Evolutionary conservation across 1,284 basidiomycete species (phyloP).

Genomic region (Inonotus obliquus): DNA sequence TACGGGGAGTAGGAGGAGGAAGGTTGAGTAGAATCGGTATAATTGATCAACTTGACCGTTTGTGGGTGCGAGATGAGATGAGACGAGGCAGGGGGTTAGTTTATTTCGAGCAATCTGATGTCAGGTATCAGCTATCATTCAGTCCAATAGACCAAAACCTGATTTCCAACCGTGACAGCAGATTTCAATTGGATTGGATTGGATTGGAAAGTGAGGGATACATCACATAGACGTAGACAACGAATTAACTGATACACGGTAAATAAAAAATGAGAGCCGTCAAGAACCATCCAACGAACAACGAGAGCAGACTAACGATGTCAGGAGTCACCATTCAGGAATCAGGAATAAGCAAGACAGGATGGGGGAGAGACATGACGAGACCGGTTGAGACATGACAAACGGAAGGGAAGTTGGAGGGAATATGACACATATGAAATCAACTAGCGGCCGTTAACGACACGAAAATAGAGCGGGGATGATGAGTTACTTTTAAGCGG

Average conservation of each 20-base stretch:
- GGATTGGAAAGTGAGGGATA: background rate
- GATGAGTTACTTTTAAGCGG: no score
- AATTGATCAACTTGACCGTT: background rate
- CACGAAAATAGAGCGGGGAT: no score
- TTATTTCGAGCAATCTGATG: no score
- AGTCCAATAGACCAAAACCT: no score
- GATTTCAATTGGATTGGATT: background rate
- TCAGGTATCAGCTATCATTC: no score
- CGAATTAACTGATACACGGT: slow-evolving; percentile 1
- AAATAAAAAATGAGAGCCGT: background rate
- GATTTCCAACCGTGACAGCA: no score
- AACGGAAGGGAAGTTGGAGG: background rate
- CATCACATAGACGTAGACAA: no score
- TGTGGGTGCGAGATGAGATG: no score
- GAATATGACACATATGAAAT: background rate
- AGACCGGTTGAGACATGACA: background rate
- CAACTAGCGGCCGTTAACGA: background rate
- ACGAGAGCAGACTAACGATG: background rate
- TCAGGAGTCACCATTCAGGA: background rate
- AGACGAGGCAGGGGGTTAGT: no score
- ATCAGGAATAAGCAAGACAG: background rate
- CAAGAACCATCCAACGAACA: background rate
- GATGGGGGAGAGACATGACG: background rate
- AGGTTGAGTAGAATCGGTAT: background rate
- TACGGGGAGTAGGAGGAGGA: background rate